These are phyloP conservation scores for Apiospora rasikravindrae DNA, from an alignment of 2,329 filamentous ascomycete species.

Conservation along the genomic window DNA sequence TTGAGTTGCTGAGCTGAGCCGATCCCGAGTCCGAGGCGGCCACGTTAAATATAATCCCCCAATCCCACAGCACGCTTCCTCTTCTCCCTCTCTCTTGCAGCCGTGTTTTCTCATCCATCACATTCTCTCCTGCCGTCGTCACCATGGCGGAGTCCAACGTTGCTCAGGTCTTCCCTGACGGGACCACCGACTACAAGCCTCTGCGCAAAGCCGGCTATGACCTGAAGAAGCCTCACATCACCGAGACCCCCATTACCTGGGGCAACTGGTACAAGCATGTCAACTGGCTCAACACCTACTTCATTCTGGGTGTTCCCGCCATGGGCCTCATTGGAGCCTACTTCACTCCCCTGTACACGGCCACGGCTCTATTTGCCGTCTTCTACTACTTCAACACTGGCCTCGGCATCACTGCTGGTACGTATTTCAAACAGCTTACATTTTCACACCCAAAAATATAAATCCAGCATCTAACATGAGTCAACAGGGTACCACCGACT, in stretches of 20 bases:
- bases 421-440: conserved; percentile 12
- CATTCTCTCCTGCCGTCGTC: conserved; percentile 36
- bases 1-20: conserved; percentile 3
- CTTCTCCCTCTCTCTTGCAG: neutral
- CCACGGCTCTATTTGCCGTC: conserved; percentile 50
- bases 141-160: conserved; percentile 42
- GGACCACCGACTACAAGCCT: conserved; percentile 61
- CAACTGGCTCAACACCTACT: conserved; percentile 87
- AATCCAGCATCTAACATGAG: conserved; percentile 9
- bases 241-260: conserved; percentile 79
- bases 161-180: conserved; percentile 54
- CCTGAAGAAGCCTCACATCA: conserved; percentile 80
- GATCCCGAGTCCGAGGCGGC: neutral
- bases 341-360: conserved; percentile 67
- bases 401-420: conserved; percentile 42
- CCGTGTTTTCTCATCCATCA: neutral
- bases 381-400: conserved; percentile 43
- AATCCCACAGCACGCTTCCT: neutral
- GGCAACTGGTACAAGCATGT: conserved; percentile 91
- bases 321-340: conserved; percentile 74
- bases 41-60: conserved; percentile 11
- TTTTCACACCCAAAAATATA: neutral
- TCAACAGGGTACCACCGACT: conserved; percentile 43
- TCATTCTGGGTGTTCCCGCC: conserved; percentile 80
- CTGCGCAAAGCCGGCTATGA: conserved; percentile 53